Evolutionary conservation across 805 yeast genomes (phyloP), one percentile per base, ranked within the genome.

Genomic region (Candida parachauliodes): DNA sequence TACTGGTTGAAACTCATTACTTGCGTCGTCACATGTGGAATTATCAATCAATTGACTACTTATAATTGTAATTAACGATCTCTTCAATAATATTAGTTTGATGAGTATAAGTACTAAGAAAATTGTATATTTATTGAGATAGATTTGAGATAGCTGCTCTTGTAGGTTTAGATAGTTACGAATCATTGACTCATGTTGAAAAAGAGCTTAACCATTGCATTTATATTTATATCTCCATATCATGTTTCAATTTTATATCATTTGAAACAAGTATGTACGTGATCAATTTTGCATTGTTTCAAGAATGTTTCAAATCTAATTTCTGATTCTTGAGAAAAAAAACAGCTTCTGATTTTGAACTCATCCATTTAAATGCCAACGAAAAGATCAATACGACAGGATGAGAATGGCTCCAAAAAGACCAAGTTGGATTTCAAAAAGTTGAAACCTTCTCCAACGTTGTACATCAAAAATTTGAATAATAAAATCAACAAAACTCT

Each of bases 61-160:
- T 5, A 40, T 47, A 0, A 77, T 66, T 8, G 62, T 24, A 7
- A 43, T 28, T 42, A 10, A 52, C 35, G 83, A 65, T 4, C 45
- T 52, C 14, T 70, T 62, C 49, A 88, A 84, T 1, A 88, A 52
- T 2, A 67, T 47, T 2, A 89, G 49, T 49, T 88, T 88, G 3
- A 85, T 44, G 1, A 79, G 60, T 8, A 83, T 64, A 2, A 91
- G 54, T 0, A 76, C 46, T 10, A 81, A 41, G 1, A 77, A 50
- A 1, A 88, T 41, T 0, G 94, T 72, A 50, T 75, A 77, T 41
- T 77, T 73, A 51, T 87, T 84, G 15, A 85, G 51, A 77, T 84
- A 78, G 7, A 75, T 56, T 49, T 85, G 93, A 3, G 85, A 70
- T 5, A 83, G 46, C 32, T 75, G 54, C 42, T 82, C 88, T 14